Evolutionary conservation across 306 rosid species (phyloP).

Genomic region (Hippophae rhamnoides): DNA sequence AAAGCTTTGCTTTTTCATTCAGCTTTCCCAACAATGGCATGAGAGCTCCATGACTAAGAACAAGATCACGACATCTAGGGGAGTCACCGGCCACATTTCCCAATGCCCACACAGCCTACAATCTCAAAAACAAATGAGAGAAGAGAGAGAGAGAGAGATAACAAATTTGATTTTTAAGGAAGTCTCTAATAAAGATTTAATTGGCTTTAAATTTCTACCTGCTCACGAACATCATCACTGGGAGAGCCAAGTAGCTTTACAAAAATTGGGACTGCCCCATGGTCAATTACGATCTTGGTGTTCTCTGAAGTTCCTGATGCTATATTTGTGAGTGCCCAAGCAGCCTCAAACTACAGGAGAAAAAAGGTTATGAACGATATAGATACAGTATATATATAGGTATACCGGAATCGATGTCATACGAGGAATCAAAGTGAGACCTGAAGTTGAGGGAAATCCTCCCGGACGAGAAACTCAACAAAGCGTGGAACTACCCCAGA

Average conservation of each 20-base stretch:
- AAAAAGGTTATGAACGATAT: conserved; percentile 4
- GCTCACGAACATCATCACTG: conserved; percentile 92
- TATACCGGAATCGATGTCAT: neutral
- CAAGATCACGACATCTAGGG: conserved; percentile 91
- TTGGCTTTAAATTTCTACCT: conserved; percentile 34
- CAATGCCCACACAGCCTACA: conserved; percentile 89
- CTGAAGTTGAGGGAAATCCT: conserved; percentile 89
- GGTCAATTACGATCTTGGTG: conserved; percentile 85
- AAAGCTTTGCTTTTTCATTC: conserved; percentile 90
- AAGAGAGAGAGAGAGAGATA: neutral
- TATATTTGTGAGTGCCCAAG: conserved; percentile 93
- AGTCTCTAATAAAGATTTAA: neutral
- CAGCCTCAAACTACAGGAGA: conserved; percentile 70
- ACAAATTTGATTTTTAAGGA: neutral
- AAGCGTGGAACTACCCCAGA: conserved; percentile 87
- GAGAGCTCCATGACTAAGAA: conserved; percentile 70
- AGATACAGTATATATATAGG: neutral
- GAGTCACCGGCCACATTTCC: conserved; percentile 98
- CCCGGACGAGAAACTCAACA: conserved; percentile 73
- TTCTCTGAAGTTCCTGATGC: conserved; percentile 92
- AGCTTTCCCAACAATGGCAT: conserved; percentile 62
- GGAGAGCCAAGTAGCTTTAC: conserved; percentile 83
- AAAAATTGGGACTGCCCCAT: conserved; percentile 84
- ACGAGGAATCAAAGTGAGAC: conserved; percentile 17
- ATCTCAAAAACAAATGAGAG: conserved; percentile 9